These are phyloP conservation scores for Trichoderma brevicompactum DNA, from an alignment of 2,329 filamentous ascomycete genomes.

Conservation along the genomic window DNA sequence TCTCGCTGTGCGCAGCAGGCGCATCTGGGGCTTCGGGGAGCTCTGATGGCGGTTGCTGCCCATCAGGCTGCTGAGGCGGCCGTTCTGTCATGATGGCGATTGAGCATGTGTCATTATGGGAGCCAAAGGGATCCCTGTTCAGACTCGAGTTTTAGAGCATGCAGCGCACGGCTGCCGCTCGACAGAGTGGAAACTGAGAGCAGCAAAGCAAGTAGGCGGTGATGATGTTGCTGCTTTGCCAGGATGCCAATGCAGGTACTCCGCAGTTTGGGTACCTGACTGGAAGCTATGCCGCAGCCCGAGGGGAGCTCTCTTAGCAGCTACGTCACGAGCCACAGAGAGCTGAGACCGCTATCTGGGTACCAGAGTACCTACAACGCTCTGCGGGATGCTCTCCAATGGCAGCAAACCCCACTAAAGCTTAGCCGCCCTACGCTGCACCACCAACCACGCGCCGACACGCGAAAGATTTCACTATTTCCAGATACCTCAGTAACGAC, in stretches of 20 bases:
- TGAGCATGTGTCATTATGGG: conserved; percentile 40
- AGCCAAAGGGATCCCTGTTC: conserved; percentile 28
- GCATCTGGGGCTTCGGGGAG: not conserved
- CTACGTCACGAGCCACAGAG: conserved; percentile 41
- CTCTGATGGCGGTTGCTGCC: conserved; percentile 15
- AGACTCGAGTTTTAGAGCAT: conserved; percentile 21
- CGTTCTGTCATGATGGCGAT: conserved; percentile 49
- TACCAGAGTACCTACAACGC: not conserved
- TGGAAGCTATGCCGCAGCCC: conserved; percentile 1
- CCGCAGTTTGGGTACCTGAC: conserved; percentile 20
- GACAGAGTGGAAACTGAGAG: conserved; percentile 6
- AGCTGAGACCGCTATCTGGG: conserved; percentile 4
- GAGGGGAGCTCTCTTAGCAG: conserved; percentile 31
- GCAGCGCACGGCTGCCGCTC: conserved; percentile 23
- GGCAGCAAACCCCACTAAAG: conserved; percentile 22
- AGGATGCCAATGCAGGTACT: conserved; percentile 24
- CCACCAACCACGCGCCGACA: conserved; percentile 25
- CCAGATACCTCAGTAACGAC: not conserved
- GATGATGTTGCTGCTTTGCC: conserved; percentile 12
- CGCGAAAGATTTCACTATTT: conserved; percentile 15
- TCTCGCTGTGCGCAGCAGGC: conserved; percentile 21
- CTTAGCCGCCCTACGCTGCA: conserved; percentile 11
- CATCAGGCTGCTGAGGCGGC: conserved; percentile 43
- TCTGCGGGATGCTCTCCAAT: conserved; percentile 7
- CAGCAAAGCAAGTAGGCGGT: not conserved